A percentile compares a stretch with the other conserved stretches of the same genome.
These are phyloP conservation scores for Macadamia tetraphylla DNA, from an alignment of 164 flowering plant species.

Conservation along the genomic window DNA sequence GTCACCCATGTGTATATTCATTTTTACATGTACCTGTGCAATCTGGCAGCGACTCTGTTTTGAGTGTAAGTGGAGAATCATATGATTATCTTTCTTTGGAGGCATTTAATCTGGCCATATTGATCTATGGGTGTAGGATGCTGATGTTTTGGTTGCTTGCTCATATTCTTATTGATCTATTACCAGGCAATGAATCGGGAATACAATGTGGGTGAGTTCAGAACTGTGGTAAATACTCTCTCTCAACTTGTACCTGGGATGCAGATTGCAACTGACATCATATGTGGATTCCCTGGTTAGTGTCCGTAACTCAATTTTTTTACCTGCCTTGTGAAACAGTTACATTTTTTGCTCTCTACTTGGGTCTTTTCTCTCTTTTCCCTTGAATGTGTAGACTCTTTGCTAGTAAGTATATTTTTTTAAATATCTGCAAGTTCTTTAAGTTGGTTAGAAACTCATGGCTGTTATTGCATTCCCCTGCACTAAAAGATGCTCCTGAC, in stretches of 20 bases:
- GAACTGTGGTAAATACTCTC: slow-evolving; percentile 85
- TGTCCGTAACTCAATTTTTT: neutral
- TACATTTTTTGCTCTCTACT: too few relatives aligned
- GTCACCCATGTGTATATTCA: slow-evolving; percentile 91
- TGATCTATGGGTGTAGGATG: neutral
- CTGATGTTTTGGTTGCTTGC: neutral
- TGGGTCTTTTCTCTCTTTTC: too few relatives aligned
- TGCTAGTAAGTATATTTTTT: too few relatives aligned
- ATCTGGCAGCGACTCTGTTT: slow-evolving; percentile 86
- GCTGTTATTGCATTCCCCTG: too few relatives aligned
- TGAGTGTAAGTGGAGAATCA: slow-evolving; percentile 52
- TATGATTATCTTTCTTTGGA: neutral
- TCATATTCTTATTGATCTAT: slow-evolving; percentile 5
- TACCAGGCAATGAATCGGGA: slow-evolving; percentile 97
- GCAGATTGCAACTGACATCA: slow-evolving; percentile 99
- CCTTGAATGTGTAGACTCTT: too few relatives aligned
- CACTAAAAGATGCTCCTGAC: neutral
- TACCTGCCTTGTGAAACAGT: neutral
- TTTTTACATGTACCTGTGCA: slow-evolving; percentile 99
- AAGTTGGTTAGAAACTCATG: too few relatives aligned
- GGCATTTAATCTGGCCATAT: too few relatives aligned
- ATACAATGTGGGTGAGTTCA: slow-evolving; percentile 87
- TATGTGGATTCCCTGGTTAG: slow-evolving; percentile 99
- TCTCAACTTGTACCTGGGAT: slow-evolving; percentile 91
- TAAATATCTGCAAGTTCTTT: too few relatives aligned